phyloP scores from a whole-genome alignment of 1,284 basidiomycete species.

The Cerrena zonata region DNA sequence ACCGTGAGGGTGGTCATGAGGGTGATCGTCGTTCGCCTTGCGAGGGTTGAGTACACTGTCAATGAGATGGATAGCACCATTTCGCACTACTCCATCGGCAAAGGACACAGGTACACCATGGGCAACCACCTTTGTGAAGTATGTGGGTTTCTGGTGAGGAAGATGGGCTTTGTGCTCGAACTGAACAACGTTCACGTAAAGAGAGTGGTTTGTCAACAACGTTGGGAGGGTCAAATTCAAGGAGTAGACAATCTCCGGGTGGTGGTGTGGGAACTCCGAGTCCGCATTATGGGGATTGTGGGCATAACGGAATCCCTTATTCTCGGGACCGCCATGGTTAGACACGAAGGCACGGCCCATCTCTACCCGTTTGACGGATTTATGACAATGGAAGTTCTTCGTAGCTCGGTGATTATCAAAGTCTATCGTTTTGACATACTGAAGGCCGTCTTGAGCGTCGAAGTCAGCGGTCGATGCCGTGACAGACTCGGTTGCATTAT shows the following conservation, averaged over 20 bases:
- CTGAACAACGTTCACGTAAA: conserved; percentile 49
- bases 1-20: conserved; percentile 5
- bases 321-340: too few relatives aligned
- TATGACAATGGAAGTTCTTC: too few relatives aligned
- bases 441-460: not conserved
- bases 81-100: not conserved
- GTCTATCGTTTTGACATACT: not conserved
- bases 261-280: conserved; percentile 16
- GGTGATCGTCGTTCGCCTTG: not conserved
- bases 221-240: conserved; percentile 44
- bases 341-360: too few relatives aligned
- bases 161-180: conserved; percentile 15
- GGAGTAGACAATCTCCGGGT: conserved; percentile 34
- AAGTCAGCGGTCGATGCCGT: not conserved
- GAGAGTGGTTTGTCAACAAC: conserved; percentile 41
- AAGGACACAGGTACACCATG: not conserved
- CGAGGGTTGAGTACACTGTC: conserved; percentile 2
- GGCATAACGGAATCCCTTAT: too few relatives aligned
- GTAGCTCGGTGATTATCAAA: too few relatives aligned
- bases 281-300: too few relatives aligned
- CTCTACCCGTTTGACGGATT: too few relatives aligned
- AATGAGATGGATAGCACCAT: conserved; percentile 3
- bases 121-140: not conserved
- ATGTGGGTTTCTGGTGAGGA: not conserved
- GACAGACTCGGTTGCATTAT: conserved; percentile 20